Base-by-base conservation (phyloP, 805 yeast genomes). In the Schizosaccharomyces cryophilus region DNA sequence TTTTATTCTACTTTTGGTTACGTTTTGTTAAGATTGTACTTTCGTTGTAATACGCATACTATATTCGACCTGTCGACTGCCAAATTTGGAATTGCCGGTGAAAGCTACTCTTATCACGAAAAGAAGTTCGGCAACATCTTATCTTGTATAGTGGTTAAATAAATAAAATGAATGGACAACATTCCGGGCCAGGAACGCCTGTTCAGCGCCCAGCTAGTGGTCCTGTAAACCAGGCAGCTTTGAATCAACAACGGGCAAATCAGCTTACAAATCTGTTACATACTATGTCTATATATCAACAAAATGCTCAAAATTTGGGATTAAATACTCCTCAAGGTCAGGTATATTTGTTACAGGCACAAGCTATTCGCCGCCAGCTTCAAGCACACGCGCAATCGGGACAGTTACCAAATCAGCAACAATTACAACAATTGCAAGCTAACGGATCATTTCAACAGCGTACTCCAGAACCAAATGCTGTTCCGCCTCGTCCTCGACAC, bases 351-450 rank as follows among this genome's bases (percentile, higher is more conserved):
- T 29, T 51, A 17, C 56, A 51, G 7, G 56, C 56, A 17, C 56
- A 51, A 29, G 26, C 56, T 17, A 51, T 51, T 29, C 30, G 56
- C 19, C 56, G 35, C 9, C 56, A 51, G 35, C 31, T 51, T 17
- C 56, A 51, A 29, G 56, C 35, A 21, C 56, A 51, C 9, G 56
- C 56, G 38, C 56, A 51, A 29, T 51, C 56, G 30, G 56, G 56
- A 5, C 56, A 51, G 17, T 17, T 51, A 5, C 56, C 56, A 29
- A 51, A 51, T n/a, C 56, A 51, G 35, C 56, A 51, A 29, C 30
- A 24, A 5, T 29, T 51, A 13, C 56, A 51, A 29, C 56, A 51
- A n/a, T 29, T 51, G n/a, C 56, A 51, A 13, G 17, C 56, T 17
- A 51, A 51, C 17, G 56, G 35, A 21, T 21, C 35, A 3, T 29